Evolutionary conservation across 768 basidiomycete genomes (phyloP).

Genomic region (Dioszegia crocea): DNA sequence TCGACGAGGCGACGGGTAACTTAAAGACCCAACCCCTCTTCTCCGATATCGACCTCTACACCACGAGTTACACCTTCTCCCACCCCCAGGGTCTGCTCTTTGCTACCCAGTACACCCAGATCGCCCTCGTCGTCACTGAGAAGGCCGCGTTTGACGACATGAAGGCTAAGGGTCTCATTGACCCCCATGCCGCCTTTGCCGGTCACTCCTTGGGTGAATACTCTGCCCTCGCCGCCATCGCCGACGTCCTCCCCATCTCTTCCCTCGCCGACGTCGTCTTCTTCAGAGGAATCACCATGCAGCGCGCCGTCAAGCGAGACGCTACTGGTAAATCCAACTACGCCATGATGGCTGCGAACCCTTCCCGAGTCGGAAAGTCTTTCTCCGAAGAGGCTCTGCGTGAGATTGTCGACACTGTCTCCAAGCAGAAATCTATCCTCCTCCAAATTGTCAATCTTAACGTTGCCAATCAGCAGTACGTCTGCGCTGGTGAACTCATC

Average conservation of each 20-base stretch:
- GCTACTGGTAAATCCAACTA: slow-evolving; percentile 88
- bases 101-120: slow-evolving; percentile 98
- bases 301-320: slow-evolving; percentile 96
- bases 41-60: slow-evolving; percentile 88
- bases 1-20: slow-evolving; percentile 92
- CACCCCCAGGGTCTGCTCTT: slow-evolving; percentile 92
- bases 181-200: slow-evolving; percentile 86
- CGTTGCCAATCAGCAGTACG: slow-evolving; percentile 95
- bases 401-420: slow-evolving; percentile 90
- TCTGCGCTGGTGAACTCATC: slow-evolving; percentile 93
- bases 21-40: slow-evolving; percentile 95
- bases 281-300: slow-evolving; percentile 99
- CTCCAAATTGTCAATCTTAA: slow-evolving; percentile 95
- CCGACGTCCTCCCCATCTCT: slow-evolving; percentile 91
- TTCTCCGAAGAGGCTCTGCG: slow-evolving; percentile 95
- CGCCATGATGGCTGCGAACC: slow-evolving; percentile 99
- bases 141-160: slow-evolving; percentile 98
- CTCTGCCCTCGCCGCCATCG: slow-evolving; percentile 94
- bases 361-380: slow-evolving; percentile 84
- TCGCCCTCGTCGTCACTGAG: slow-evolving; percentile 95
- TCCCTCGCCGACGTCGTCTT: slow-evolving; percentile 96
- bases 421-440: slow-evolving; percentile 67
- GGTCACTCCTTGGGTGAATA: slow-evolving; percentile 99
- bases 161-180: slow-evolving; percentile 91
- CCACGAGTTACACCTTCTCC: slow-evolving; percentile 96